Evolutionary conservation across 106 monocot genomes (phyloP).

Genomic region (Narthecium ossifragum): DNA sequence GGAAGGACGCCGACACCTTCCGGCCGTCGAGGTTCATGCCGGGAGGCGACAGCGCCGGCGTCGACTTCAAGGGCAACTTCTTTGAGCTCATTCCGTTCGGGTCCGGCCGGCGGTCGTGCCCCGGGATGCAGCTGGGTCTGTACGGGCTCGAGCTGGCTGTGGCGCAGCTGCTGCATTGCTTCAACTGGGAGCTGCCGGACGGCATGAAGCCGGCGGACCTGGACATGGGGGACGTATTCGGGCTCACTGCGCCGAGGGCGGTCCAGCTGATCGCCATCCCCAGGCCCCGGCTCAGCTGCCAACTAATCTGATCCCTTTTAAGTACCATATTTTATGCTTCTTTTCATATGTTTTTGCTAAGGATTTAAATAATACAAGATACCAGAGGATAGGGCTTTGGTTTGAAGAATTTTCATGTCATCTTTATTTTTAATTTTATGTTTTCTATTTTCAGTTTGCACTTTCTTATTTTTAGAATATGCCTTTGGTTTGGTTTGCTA

Average conservation of each 20-base stretch:
- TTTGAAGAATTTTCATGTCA: too few relatives aligned
- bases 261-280: conserved; percentile 55
- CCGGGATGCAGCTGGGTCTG: conserved; percentile 70
- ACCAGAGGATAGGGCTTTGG: too few relatives aligned
- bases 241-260: conserved; percentile 61
- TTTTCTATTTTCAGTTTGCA: too few relatives aligned
- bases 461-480: too few relatives aligned
- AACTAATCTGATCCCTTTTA: conserved; percentile 19
- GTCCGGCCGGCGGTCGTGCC: conserved; percentile 65
- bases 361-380: too few relatives aligned
- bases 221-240: conserved; percentile 66
- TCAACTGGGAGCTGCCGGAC: conserved; percentile 47
- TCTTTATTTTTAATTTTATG: too few relatives aligned
- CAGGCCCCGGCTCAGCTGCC: conserved; percentile 31
- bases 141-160: conserved; percentile 53
- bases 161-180: conserved; percentile 62
- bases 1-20: conserved; percentile 55
- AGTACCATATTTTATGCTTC: too few relatives aligned
- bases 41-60: conserved; percentile 16
- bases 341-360: too few relatives aligned
- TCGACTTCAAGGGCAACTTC: conserved; percentile 52
- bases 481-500: too few relatives aligned
- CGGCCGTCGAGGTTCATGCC: conserved; percentile 38
- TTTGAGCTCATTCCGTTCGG: conserved; percentile 80
- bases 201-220: conserved; percentile 66